Base-by-base conservation (phyloP, 345 rosid genomes). In the Aethionema arabicum region DNA sequence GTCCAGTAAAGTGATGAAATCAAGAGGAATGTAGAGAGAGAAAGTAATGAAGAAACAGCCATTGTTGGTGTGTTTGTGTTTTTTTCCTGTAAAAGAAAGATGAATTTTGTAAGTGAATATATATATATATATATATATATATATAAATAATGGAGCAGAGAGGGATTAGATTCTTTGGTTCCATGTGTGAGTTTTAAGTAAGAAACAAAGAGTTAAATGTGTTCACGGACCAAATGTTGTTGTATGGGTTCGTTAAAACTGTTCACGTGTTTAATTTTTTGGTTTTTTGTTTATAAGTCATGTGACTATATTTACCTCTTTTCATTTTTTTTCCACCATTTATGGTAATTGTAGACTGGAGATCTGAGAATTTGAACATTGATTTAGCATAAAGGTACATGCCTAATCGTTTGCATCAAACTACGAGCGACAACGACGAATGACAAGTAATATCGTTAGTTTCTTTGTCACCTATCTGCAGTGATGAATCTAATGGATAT, bases 31-130 rank as follows among this genome's bases (percentile, higher is more conserved):
- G 56, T 43, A 5, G 73, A 35, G 45, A 68, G 31, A 21, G 76
- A 61, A 75, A 65, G 63, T 10, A 56, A 55, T 21, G 21, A 66
- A 29, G 46, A 43, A 52, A 63, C 50, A 63, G 80, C 85, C 88
- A 83, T 83, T 53, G 16, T 21, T 83, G 56, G 16, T n/a, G 45
- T 63, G 70, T 29, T 7, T 56, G 45, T 52, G 57, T 50, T 56
- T 54, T 21, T 52, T 46, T 59, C 62, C 70, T 72, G 75, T 66
- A 58, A 35, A 72, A 65, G 62, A 65, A 57, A 57, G 31, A 57
- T n/a, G n/a, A n/a, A n/a, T n/a, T n/a, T n/a, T n/a, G n/a, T n/a
- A n/a, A n/a, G n/a, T n/a, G n/a, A n/a, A n/a, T n/a, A n/a, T n/a
- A n/a, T n/a, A n/a, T n/a, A n/a, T n/a, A n/a, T n/a, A n/a, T n/a